Evolutionary conservation across 2,329 filamentous ascomycete species (phyloP).

Genomic region (Ophiostoma quercus): DNA sequence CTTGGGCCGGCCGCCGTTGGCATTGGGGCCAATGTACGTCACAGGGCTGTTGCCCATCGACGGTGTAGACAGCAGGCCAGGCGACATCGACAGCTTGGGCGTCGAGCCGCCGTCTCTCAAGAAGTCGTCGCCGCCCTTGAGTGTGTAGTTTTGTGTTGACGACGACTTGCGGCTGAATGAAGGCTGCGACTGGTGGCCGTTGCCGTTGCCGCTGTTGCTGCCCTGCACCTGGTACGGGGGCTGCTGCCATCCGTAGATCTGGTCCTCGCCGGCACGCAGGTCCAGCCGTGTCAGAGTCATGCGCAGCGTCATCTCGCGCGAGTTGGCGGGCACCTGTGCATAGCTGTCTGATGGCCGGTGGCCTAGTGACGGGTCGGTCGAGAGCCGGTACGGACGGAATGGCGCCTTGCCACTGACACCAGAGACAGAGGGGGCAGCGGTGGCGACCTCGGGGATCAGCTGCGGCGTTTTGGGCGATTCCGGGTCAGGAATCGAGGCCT

Average conservation of each 20-base stretch:
- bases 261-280: slow-evolving; percentile 67
- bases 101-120: background rate
- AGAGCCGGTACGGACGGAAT: slow-evolving; percentile 26
- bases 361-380: slow-evolving; percentile 11
- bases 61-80: background rate
- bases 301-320: slow-evolving; percentile 87
- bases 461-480: slow-evolving; percentile 57
- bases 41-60: background rate
- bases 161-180: slow-evolving; percentile 27
- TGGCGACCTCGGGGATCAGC: slow-evolving; percentile 37
- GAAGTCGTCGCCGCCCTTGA: slow-evolving; percentile 29
- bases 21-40: slow-evolving; percentile 9
- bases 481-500: slow-evolving; percentile 50
- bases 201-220: background rate
- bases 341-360: slow-evolving; percentile 39
- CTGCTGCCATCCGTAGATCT: slow-evolving; percentile 64
- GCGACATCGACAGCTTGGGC: slow-evolving; percentile 5
- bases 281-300: slow-evolving; percentile 94
- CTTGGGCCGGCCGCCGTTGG: slow-evolving; percentile 36
- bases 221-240: slow-evolving; percentile 33
- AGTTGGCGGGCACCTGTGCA: slow-evolving; percentile 50
- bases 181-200: slow-evolving; percentile 22
- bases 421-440: background rate
- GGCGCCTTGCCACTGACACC: slow-evolving; percentile 1
- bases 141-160: slow-evolving; percentile 18